Conservation (phyloP, 306 rosid species). For the Pterocarpus santalinus region DNA sequence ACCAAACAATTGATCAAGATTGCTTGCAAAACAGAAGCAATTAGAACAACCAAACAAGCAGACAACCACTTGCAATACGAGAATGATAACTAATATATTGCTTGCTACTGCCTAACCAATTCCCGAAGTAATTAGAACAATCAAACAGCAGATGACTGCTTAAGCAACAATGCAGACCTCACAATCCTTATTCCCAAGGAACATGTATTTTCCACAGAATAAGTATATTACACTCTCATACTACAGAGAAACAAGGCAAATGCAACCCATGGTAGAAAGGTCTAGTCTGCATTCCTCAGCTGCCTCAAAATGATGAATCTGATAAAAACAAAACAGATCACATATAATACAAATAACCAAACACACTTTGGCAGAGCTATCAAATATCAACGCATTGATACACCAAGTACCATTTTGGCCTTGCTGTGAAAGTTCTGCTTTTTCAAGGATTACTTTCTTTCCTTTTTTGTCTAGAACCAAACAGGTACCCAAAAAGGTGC, state of each 20-base stretch:
- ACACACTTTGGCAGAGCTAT: background rate
- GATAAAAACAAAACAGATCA: background rate
- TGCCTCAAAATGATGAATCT: conserved; percentile 14
- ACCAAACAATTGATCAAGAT: background rate
- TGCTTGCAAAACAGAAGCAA: background rate
- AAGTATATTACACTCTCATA: conserved; percentile 12
- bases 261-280: conserved; percentile 17
- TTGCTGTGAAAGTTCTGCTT: background rate
- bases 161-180: background rate
- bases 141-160: conserved; percentile 23
- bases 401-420: background rate
- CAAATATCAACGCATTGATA: background rate
- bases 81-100: background rate
- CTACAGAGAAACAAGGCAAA: conserved; percentile 30
- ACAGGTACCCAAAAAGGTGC: too few relatives aligned
- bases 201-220: conserved; percentile 18
- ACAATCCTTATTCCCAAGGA: background rate
- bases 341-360: conserved; percentile 4
- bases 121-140: conserved; percentile 22
- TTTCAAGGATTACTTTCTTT: background rate
- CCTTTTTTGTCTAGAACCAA: background rate
- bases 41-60: background rate
- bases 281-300: conserved; percentile 24
- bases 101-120: conserved; percentile 16
- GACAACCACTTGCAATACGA: background rate